A percentile compares a stretch with the other conserved stretches of the same genome.
phyloP scores from a whole-genome alignment of 805 yeast species.

The Saccharomycopsis sp. region DNA sequence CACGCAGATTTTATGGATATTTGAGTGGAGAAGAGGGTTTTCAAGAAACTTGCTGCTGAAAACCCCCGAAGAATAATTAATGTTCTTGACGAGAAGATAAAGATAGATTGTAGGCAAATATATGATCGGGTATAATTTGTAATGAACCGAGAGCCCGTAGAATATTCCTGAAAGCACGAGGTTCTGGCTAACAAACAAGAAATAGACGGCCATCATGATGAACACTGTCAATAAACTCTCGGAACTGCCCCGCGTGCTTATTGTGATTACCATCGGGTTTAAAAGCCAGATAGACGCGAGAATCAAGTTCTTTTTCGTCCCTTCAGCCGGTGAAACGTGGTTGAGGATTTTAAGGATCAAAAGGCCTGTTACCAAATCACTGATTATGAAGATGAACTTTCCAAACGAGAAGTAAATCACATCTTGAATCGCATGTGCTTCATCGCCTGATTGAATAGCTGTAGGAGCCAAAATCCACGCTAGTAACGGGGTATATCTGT shows the following conservation, averaged over 20 bases:
- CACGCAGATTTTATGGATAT: not conserved
- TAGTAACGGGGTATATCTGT: conserved; percentile 85
- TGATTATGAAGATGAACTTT: conserved; percentile 64
- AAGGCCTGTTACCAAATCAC: conserved; percentile 78
- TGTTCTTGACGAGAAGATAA: conserved; percentile 27
- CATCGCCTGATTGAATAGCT: conserved; percentile 36
- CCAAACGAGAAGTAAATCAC: conserved; percentile 63
- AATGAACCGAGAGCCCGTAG: conserved; percentile 78
- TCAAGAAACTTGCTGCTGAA: not conserved
- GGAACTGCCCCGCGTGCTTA: conserved; percentile 88
- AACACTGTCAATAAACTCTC: conserved; percentile 83
- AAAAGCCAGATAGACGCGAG: conserved; percentile 71
- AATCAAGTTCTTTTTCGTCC: conserved; percentile 31
- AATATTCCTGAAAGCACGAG: conserved; percentile 38
- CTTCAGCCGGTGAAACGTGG: conserved; percentile 1
- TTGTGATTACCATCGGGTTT: conserved; percentile 93
- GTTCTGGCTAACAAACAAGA: conserved; percentile 33
- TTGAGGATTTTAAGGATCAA: conserved; percentile 42
- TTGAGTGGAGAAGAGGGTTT: not conserved
- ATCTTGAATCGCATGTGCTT: conserved; percentile 46
- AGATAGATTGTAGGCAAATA: conserved; percentile 69
- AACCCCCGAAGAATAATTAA: not conserved
- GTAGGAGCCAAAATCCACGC: conserved; percentile 82
- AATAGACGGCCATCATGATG: conserved; percentile 52
- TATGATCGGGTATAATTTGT: conserved; percentile 87